These are phyloP conservation scores for Mycena vitilis DNA, from an alignment of 768 basidiomycete genomes.

Conservation along the genomic window DNA sequence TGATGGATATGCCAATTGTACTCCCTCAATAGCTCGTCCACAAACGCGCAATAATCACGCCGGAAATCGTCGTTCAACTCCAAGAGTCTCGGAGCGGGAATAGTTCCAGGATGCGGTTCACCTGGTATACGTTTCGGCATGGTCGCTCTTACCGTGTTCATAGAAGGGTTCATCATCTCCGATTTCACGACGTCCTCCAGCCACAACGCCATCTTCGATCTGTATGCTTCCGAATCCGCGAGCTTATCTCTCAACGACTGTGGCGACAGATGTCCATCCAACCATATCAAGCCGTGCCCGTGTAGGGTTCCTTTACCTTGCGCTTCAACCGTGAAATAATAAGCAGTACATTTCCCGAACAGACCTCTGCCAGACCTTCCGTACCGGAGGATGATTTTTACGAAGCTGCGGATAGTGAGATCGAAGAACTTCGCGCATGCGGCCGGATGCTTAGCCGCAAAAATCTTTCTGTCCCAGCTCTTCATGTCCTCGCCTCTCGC, in stretches of 20 bases:
- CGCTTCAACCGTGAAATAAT: slow-evolving; percentile 37
- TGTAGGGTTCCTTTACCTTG: slow-evolving; percentile 44
- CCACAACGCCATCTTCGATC: neutral
- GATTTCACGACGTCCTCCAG: neutral
- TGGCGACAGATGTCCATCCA: slow-evolving; percentile 40
- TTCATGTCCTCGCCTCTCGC: slow-evolving; percentile 4
- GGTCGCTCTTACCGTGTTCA: neutral
- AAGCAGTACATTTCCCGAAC: slow-evolving; percentile 15
- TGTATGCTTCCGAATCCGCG: neutral
- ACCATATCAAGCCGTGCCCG: slow-evolving; percentile 46
- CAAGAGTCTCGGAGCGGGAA: neutral
- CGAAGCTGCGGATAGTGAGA: neutral
- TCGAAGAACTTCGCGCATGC: slow-evolving; percentile 2
- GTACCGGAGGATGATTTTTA: neutral
- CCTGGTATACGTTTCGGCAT: neutral
- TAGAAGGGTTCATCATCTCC: neutral
- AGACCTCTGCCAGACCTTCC: neutral
- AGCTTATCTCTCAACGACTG: slow-evolving; percentile 4
- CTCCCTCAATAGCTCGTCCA: neutral
- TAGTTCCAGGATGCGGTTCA: neutral
- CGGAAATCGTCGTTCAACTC: neutral
- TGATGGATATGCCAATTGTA: slow-evolving; percentile 16
- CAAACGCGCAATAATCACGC: neutral
- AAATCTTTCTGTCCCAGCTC: neutral
- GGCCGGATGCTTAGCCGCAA: neutral